phyloP scores from a whole-genome alignment of 2,329 filamentous ascomycete species.

The Fusarium solani-melongenae region DNA sequence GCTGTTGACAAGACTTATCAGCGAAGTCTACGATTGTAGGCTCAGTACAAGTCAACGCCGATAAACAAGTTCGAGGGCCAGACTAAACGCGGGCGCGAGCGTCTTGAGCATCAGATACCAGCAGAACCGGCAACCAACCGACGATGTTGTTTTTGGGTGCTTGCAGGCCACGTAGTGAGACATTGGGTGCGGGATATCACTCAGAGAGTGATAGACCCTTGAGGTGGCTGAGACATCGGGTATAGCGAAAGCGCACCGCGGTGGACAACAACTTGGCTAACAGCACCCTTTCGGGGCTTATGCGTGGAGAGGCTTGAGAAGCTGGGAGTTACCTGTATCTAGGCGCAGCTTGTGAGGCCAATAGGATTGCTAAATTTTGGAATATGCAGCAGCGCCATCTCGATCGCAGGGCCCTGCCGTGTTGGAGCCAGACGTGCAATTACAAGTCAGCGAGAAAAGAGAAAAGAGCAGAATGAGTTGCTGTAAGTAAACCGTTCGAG shows the following conservation, averaged over 20 bases:
- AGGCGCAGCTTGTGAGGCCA: neutral
- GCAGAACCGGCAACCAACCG: no score
- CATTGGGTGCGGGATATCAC: neutral
- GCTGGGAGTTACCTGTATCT: constrained; percentile 1
- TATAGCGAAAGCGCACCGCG: no score
- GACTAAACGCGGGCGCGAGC: no score
- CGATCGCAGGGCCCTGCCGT: neutral
- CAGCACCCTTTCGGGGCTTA: constrained; percentile 1
- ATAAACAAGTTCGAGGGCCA: no score
- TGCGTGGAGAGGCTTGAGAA: neutral
- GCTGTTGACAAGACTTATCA: no score
- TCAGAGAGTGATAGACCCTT: neutral
- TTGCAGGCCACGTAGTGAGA: neutral
- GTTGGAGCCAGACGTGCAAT: constrained; percentile 1
- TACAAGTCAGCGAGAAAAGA: constrained; percentile 1
- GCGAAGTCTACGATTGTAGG: no score
- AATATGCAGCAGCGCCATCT: neutral
- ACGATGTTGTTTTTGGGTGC: neutral
- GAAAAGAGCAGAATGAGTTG: no score
- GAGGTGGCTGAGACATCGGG: neutral
- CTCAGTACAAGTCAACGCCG: no score
- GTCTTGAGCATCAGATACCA: no score
- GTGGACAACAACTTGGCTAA: neutral
- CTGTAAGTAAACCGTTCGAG: no score
- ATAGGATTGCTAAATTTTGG: neutral